phyloP scores from a whole-genome alignment of 257 asterid genomes.

The Coffea eugenioides region DNA sequence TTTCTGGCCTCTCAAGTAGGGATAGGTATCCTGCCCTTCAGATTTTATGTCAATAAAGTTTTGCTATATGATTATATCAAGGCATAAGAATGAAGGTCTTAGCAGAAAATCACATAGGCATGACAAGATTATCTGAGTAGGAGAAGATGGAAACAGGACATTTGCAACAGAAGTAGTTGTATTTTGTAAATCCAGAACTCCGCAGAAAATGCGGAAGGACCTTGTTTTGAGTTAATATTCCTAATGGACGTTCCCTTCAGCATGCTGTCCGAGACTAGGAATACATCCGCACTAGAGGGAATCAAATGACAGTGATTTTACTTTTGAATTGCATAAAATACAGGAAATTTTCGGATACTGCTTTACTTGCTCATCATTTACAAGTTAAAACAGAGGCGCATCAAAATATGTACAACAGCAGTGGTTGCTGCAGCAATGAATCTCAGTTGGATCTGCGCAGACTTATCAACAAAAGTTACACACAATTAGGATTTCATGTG shows the following conservation, averaged over 20 bases:
- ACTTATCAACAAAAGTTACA: background rate
- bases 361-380: background rate
- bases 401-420: background rate
- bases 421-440: background rate
- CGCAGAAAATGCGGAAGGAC: background rate
- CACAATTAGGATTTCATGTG: conserved; percentile 53
- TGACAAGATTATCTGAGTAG: background rate
- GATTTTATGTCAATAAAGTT: background rate
- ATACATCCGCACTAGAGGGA: background rate
- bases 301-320: background rate
- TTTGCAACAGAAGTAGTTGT: background rate
- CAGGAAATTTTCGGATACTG: background rate
- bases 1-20: too few relatives aligned
- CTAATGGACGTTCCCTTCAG: background rate
- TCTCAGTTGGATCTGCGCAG: background rate
- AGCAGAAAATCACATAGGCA: background rate
- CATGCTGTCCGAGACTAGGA: background rate
- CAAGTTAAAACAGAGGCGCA: background rate
- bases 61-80: background rate
- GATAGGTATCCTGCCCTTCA: background rate
- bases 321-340: background rate
- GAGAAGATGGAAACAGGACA: background rate
- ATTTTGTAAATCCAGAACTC: background rate
- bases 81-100: background rate
- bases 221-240: background rate